Evolutionary conservation across 2,329 filamentous ascomycete genomes (phyloP), one percentile per base, ranked within the genome.

Genomic region (Colletotrichum plurivorum): DNA sequence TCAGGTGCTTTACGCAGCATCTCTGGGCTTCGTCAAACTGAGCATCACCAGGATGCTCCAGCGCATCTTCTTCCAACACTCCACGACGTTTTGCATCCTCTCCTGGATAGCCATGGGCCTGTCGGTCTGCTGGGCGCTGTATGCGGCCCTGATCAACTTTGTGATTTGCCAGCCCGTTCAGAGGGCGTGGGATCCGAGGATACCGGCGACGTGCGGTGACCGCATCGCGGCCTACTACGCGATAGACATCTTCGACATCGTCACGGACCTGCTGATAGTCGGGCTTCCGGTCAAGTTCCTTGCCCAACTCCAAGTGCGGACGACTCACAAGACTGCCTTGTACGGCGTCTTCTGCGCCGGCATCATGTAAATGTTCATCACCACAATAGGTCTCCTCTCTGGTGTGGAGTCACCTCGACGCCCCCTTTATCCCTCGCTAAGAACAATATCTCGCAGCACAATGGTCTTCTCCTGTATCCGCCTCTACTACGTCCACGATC

Each of bases 161-260:
- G 71, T 80, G n/a, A 77, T 81, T 57, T 82, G 80, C 63, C 73
- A 66, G n/a, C 80, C 80, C 2, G 73, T 81, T 48, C 73, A 74
- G 13, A 76, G 74, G 55, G 78, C 75, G 51, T 81, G 79, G 79
- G 46, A 60, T 46, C 25, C 46, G 4, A 49, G 18, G 18, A 16
- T 59, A 2, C 27, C 25, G 25, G 36, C 20, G 12, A 59, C 43
- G n/a, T 73, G 71, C 49, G 71, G 72, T 7, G 66, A 73, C 13
- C 48, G 62, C 18, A 69, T 43, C 3, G 16, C 57, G 7, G 65
- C 70, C 9, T 73, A 67, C 58, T 59, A 64, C n/a, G 65, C 68
- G 8, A 57, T 72, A 15, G 70, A 59, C 12, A 71, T 73, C 31
- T 61, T 73, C 25, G 72, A 73, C 43, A 73, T 73, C n/a, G 55